Percentiles rank a stretch among this genome's conserved stretches.
These are phyloP conservation scores for Sclerotinia sclerotiorum DNA, from an alignment of 2,329 filamentous ascomycete genomes.

Conservation along the genomic window DNA sequence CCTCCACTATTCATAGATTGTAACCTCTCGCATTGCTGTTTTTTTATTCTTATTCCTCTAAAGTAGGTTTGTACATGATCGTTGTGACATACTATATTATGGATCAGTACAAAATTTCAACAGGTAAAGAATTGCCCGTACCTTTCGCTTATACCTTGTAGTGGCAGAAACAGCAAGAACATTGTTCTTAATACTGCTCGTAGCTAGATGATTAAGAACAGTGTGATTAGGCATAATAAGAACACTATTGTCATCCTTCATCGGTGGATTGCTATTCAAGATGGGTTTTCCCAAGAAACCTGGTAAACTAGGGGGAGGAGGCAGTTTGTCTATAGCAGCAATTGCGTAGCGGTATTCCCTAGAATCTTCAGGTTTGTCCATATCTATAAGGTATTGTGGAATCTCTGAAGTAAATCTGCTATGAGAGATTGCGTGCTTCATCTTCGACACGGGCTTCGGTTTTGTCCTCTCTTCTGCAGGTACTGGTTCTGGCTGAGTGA, in stretches of 20 bases:
- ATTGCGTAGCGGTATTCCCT: slow-evolving; percentile 72
- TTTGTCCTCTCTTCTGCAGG: slow-evolving; percentile 42
- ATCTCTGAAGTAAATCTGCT: slow-evolving; percentile 70
- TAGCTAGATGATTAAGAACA: slow-evolving; percentile 92
- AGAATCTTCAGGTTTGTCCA: slow-evolving; percentile 81
- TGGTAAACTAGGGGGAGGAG: slow-evolving; percentile 80
- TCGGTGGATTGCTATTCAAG: slow-evolving; percentile 82
- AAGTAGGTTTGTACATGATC: slow-evolving; percentile 87
- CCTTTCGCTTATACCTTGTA: slow-evolving; percentile 96
- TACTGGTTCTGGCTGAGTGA: slow-evolving; percentile 34
- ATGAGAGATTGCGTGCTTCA: slow-evolving; percentile 55
- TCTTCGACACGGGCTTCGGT: slow-evolving; percentile 46
- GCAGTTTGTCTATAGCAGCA: slow-evolving; percentile 73
- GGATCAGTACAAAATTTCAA: slow-evolving; percentile 16
- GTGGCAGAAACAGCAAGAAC: slow-evolving; percentile 94
- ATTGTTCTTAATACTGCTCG: slow-evolving; percentile 96
- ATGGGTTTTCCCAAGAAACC: slow-evolving; percentile 94
- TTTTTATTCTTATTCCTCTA: slow-evolving; percentile 46
- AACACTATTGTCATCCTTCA: slow-evolving; percentile 98
- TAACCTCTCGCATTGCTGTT: slow-evolving; percentile 13
- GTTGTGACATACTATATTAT: slow-evolving; percentile 85
- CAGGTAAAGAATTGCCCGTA: slow-evolving; percentile 42
- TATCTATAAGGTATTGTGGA: slow-evolving; percentile 81
- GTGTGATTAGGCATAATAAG: slow-evolving; percentile 97
- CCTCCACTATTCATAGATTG: slow-evolving; percentile 10